Base-by-base conservation (phyloP, 768 basidiomycete genomes). In the Lactarius evosmus region DNA sequence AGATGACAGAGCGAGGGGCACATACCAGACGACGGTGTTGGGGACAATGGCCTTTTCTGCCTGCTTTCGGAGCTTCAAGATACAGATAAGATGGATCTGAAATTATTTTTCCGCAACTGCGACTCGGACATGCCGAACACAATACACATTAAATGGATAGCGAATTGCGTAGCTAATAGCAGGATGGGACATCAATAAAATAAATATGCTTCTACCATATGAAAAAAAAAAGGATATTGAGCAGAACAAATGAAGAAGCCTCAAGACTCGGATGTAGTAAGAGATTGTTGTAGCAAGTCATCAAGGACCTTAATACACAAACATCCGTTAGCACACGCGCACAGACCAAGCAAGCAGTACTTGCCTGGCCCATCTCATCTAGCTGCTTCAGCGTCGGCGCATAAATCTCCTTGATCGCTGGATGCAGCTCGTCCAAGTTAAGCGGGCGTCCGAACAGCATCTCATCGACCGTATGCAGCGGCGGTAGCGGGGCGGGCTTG, bases 281-380 rank as follows among this genome's bases (percentile, higher is more conserved):
- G 58, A 40, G 63, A 58, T 60, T 64, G 58, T 46, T 64, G 36
- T 17, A 64, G 61, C 38, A 74, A 61, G 36, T 74, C 72, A 22
- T 74, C 74, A 14, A 74, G 63, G 33, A 67, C 66, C 73, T 74
- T 61, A 33, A 27, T 5, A 19, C 14, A 38, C 4, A 46, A 54
- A 36, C 8, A n/a, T n/a, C 8, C 22, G 41, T 63, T 29, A 55
- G 46, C 3, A 2, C 16, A 25, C 19, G n/a, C 14, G 17, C 32
- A 44, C 49, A 30, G 19, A n/a, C 50, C 19, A 7, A 32, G 66
- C 56, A n/a, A 34, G 38, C 12, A 50, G 16, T 8, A 70, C 74
- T 17, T 66, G 88, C 91, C 83, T 86, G 84, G 73, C 93, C 91
- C 79, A 89, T 84, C 59, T 91, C 89, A 54, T 91, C 88, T 67